Evolutionary conservation across 2,329 filamentous ascomycete species (phyloP).

Genomic region (Sporothrix mexicana): DNA sequence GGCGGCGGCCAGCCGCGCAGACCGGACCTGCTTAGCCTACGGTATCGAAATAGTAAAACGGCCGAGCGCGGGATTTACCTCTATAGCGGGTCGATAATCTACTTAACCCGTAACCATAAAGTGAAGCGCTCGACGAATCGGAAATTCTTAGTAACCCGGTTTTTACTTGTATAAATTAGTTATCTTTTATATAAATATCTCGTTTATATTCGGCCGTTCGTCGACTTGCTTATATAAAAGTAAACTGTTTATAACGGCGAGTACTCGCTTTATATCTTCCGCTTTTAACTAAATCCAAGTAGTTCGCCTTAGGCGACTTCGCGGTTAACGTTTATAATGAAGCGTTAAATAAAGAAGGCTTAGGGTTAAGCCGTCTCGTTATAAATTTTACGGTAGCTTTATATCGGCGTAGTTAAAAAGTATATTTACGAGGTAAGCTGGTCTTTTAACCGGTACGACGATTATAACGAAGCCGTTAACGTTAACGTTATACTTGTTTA

Average conservation of each 20-base stretch:
- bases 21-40: neutral
- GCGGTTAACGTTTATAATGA: neutral
- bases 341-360: neutral
- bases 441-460: neutral
- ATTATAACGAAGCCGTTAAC: neutral
- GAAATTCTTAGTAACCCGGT: neutral
- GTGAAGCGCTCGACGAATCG: neutral
- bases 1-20: neutral
- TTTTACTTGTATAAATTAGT: neutral
- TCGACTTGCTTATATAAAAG: neutral
- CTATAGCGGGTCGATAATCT: neutral
- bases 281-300: neutral
- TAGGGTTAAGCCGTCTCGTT: neutral
- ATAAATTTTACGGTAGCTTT: neutral
- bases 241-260: neutral
- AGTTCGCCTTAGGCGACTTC: neutral
- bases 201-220: conserved; percentile 1
- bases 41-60: neutral
- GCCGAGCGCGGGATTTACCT: neutral
- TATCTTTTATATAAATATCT: neutral
- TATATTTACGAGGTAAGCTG: neutral
- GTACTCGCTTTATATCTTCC: neutral
- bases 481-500: neutral
- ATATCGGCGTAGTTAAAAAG: neutral
- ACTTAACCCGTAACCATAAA: neutral